These are phyloP conservation scores for Auriculariales sp. DNA, from an alignment of 768 basidiomycete species.

Conservation along the genomic window DNA sequence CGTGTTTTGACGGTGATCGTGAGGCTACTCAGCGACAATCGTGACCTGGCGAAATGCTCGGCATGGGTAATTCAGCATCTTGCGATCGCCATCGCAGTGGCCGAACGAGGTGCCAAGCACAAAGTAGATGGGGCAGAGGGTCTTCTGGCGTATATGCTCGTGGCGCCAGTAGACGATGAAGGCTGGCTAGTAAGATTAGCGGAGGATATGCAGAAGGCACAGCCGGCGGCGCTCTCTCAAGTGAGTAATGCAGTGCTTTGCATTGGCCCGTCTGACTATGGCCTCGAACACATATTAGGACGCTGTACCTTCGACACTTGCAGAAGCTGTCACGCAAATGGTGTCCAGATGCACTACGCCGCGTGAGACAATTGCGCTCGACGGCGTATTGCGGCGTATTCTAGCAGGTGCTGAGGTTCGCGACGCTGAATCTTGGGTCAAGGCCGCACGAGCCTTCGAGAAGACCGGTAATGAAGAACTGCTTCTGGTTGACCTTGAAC, in stretches of 20 bases:
- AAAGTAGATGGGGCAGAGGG: conserved; percentile 30
- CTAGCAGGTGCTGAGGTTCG: conserved; percentile 40
- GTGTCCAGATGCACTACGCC: background rate
- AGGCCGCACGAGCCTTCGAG: conserved; percentile 49
- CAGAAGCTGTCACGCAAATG: background rate
- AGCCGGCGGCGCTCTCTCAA: too few relatives aligned
- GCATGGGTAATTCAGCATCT: conserved; percentile 60
- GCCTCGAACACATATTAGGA: too few relatives aligned
- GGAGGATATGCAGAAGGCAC: conserved; percentile 10
- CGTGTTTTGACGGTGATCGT: conserved; percentile 45
- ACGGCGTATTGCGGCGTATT: conserved; percentile 42
- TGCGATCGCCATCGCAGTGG: conserved; percentile 21
- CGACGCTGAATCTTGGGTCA: conserved; percentile 70
- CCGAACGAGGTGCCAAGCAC: conserved; percentile 25
- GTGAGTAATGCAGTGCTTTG: too few relatives aligned
- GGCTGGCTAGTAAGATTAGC: conserved; percentile 35
- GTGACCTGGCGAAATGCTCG: conserved; percentile 41
- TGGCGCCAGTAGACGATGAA: conserved; percentile 28
- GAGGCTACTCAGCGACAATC: conserved; percentile 38
- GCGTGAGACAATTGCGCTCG: conserved; percentile 33
- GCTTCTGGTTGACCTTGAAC: background rate
- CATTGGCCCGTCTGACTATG: too few relatives aligned
- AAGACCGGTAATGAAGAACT: conserved; percentile 33
- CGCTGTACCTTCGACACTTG: too few relatives aligned
- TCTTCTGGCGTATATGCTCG: conserved; percentile 53